Conservation (phyloP, 768 basidiomycete species). For the Coprinopsis cinerea region DNA sequence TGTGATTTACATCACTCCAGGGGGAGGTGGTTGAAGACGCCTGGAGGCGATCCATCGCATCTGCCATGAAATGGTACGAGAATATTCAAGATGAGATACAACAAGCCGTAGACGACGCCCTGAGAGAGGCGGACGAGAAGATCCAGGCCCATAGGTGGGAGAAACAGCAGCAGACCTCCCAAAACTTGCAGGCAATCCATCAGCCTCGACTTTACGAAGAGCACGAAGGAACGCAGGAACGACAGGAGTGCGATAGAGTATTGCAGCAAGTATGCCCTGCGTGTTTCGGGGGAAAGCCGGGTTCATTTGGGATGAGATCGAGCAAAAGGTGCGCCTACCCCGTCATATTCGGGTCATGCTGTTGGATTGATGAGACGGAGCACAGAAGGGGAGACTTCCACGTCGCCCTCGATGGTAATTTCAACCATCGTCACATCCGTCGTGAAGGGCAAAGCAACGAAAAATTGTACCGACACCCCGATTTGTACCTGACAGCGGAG, state of each 20-base stretch:
- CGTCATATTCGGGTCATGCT: too few species aligned
- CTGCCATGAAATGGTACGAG: not conserved
- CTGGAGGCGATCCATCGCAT: not conserved
- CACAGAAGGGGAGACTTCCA: not conserved
- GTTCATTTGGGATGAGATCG: too few species aligned
- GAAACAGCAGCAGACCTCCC: not conserved
- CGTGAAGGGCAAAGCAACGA: not conserved
- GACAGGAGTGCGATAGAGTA: not conserved
- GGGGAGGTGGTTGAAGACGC: not conserved
- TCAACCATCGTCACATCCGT: not conserved
- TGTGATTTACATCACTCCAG: too few species aligned
- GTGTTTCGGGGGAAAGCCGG: not conserved
- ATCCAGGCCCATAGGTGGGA: not conserved
- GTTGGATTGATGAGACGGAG: too few species aligned
- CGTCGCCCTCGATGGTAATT: not conserved
- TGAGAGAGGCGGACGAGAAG: not conserved
- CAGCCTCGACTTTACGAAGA: too few species aligned
- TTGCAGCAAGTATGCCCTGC: not conserved
- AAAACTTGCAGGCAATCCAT: not conserved
- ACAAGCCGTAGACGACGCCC: not conserved
- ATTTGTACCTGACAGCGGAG: not conserved
- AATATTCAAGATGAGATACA: not conserved
- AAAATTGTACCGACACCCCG: not conserved
- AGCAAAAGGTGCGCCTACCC: too few species aligned
- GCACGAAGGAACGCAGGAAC: not conserved